Conservation (phyloP, 768 basidiomycete species). For the Mycena leptocephala region DNA sequence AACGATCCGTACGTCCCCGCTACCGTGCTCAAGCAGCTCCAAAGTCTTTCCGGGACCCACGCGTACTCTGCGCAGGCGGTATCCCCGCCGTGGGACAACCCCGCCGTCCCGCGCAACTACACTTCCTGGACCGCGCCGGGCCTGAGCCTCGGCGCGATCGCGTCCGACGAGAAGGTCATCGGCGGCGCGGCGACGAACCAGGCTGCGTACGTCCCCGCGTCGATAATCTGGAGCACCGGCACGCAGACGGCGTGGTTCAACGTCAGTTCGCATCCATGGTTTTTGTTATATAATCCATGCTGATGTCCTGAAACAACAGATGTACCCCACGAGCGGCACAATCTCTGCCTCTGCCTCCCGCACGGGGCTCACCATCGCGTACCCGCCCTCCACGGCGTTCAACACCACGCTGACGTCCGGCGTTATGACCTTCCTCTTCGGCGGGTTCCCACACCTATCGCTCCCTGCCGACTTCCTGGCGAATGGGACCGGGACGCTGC, state of each 20-base stretch:
- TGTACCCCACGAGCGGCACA: slow-evolving; percentile 44
- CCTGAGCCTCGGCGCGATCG: slow-evolving; percentile 47
- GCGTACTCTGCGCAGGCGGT: slow-evolving; percentile 43
- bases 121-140: slow-evolving; percentile 46
- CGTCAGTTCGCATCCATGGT: slow-evolving; percentile 28
- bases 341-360: slow-evolving; percentile 42
- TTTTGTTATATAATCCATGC: neutral
- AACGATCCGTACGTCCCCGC: slow-evolving; percentile 45
- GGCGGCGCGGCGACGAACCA: slow-evolving; percentile 48
- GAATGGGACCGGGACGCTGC: slow-evolving; percentile 39
- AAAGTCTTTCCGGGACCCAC: slow-evolving; percentile 27
- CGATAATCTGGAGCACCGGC: slow-evolving; percentile 44
- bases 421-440: slow-evolving; percentile 46
- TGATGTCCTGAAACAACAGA: too few species aligned
- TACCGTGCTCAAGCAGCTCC: slow-evolving; percentile 33
- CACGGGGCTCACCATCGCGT: slow-evolving; percentile 43
- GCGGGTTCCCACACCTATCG: slow-evolving; percentile 38
- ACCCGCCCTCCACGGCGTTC: slow-evolving; percentile 46
- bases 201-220: slow-evolving; percentile 40
- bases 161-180: slow-evolving; percentile 43
- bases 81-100: slow-evolving; percentile 47
- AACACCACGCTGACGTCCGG: slow-evolving; percentile 30
- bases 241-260: slow-evolving; percentile 41
- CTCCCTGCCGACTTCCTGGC: slow-evolving; percentile 38
- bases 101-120: slow-evolving; percentile 45